Conservation (phyloP, 2,329 filamentous ascomycete species). For the Calonectria honghensis region DNA sequence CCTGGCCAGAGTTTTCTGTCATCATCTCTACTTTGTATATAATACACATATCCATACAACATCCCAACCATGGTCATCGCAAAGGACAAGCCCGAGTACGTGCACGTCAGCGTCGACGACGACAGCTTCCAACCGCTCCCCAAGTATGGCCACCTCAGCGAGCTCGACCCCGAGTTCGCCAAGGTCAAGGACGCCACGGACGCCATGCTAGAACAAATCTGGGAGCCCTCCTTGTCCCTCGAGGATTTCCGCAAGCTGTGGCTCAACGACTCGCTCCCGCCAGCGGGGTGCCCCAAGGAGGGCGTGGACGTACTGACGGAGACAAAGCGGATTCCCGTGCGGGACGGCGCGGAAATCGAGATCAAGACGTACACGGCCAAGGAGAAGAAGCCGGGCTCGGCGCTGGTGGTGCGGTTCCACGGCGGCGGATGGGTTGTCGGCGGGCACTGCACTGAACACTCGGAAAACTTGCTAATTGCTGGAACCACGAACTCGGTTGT, state of each 20-base stretch:
- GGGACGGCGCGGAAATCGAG: slow-evolving; percentile 60
- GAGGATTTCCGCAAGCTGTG: slow-evolving; percentile 55
- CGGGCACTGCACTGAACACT: slow-evolving; percentile 58
- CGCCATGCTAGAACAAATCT: slow-evolving; percentile 54
- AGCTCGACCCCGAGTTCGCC: slow-evolving; percentile 58
- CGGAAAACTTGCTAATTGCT: slow-evolving; percentile 60
- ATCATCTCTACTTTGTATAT: too few relatives aligned
- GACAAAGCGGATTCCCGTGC: slow-evolving; percentile 54
- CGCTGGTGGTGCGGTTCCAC: slow-evolving; percentile 59
- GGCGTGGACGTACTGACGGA: slow-evolving; percentile 59
- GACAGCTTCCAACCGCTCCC: slow-evolving; percentile 58
- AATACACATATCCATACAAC: background rate
- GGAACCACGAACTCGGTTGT: slow-evolving; percentile 59
- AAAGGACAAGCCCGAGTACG: slow-evolving; percentile 56
- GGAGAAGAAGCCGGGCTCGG: slow-evolving; percentile 51
- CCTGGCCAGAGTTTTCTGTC: too few relatives aligned
- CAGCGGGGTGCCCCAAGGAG: slow-evolving; percentile 56
- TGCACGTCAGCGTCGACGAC: slow-evolving; percentile 54
- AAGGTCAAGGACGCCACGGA: slow-evolving; percentile 53
- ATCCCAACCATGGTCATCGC: slow-evolving; percentile 50
- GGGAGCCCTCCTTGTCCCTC: slow-evolving; percentile 54
- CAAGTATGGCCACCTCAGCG: slow-evolving; percentile 60
- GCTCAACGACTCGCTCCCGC: slow-evolving; percentile 53
- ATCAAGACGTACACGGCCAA: slow-evolving; percentile 59
- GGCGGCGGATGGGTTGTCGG: slow-evolving; percentile 62